Evolutionary conservation across 23 red algal species (phyloP), one percentile per base, ranked within the genome.

Genomic region (Gracilaria domingensis): DNA sequence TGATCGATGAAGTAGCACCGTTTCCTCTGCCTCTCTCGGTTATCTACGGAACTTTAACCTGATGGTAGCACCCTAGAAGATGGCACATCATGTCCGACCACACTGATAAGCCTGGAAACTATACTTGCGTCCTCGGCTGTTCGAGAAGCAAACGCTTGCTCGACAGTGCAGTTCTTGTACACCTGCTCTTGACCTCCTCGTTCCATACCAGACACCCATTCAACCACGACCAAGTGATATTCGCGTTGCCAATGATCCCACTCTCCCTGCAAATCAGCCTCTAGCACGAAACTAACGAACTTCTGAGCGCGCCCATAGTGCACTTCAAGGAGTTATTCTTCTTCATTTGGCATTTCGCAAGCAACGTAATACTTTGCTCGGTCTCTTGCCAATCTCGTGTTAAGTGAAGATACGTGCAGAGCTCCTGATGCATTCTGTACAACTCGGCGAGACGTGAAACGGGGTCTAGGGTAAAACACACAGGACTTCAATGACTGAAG

Each of bases 1-100:
- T n/a, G n/a, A 51, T 77, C 71, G 8, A 77, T 44, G 34, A 38
- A 77, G 71, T 77, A 77, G 38, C 71, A 44, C 40, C 24, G 71
- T 34, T 77, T 8, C 71, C n/a, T n/a, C 71, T 12, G 25, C 71
- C 45, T 44, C 71, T 9, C n/a, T n/a, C n/a, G n/a, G n/a, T n/a
- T n/a, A n/a, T 38, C 21, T n/a, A n/a, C 23, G 36, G 8, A 35
- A 49, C 30, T n/a, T 8, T 51, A n/a, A n/a, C n/a, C n/a, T n/a
- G n/a, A n/a, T n/a, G n/a, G n/a, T n/a, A n/a, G n/a, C n/a, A n/a
- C n/a, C n/a, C n/a, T n/a, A n/a, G 8, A 9, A 77, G 71, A 77
- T 39, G 71, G 71, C 8, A 39, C 45, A n/a, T 11, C 32, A 39
- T 77, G 71, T 39, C 34, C n/a, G 8, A 77, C 71, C 8, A 77